Evolutionary conservation across 495 filamentous ascomycete species (phyloP), one percentile per base, ranked within the genome.

Genomic region (Lentithecium fluviatile): DNA sequence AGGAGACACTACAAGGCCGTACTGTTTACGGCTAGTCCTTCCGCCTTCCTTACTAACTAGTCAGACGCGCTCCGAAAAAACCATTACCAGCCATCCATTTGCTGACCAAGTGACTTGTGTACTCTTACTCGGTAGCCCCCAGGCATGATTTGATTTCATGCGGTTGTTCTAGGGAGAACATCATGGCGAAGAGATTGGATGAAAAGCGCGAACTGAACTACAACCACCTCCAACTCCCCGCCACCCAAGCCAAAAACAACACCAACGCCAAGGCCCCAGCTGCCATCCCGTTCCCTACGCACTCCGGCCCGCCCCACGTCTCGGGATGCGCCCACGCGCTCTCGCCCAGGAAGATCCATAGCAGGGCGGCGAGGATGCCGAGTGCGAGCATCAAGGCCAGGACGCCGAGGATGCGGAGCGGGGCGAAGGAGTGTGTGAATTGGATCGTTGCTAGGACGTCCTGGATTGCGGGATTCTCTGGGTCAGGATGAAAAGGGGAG

Each of bases 261-360:
- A 25, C 40, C 6, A 65, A 42, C 21, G 52, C 25, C 43, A 65
- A 34, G 11, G 45, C n/a, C 24, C 56, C 62, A 25, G 60, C 29
- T 42, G 56, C 37, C 32, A 32, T 49, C 17, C 62, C 62, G 0
- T 45, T 12, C 6, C 21, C 57, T 2, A 65, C 45, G 29, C 62
- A 43, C 11, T 60, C 62, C 17, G 23, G 24, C 36, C 48, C 38
- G 6, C 48, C 62, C 20, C 47, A 32, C 19, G 13, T 7, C 12
- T 48, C 52, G 0, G 10, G 5, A 2, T 15, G 3, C 6, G 23
- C n/a, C 56, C 57, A 65, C n/a, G 19, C 52, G 34, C 36, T 57
- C 19, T 40, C 36, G 2, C 63, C 63, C 20, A 57, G 24, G 29
- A 66, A 66, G 17, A 57, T 49, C 58, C 63, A 66, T n/a, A 62